These are phyloP conservation scores for Favolaschia claudopus DNA, from an alignment of 768 basidiomycete species.

Conservation along the genomic window DNA sequence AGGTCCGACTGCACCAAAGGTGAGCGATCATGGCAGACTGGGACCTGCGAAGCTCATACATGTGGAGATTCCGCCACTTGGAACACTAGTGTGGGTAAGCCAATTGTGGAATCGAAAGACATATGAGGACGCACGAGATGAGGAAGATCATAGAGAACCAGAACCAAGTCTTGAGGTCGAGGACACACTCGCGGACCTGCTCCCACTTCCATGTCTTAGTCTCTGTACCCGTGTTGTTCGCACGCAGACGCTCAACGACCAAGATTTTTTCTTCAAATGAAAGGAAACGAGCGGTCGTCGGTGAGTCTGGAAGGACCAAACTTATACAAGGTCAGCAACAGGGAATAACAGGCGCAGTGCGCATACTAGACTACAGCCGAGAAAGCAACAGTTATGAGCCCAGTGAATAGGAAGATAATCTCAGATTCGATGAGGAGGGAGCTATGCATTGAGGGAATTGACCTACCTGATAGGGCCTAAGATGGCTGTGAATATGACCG, in stretches of 20 bases:
- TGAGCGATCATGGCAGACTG: not conserved
- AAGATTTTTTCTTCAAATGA: conserved; percentile 24
- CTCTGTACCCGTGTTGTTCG: conserved; percentile 29
- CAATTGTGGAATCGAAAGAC: not conserved
- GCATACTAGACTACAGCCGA: conserved; percentile 23
- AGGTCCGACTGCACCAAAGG: conserved; percentile 19
- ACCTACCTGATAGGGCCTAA: conserved; percentile 23
- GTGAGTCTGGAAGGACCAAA: conserved; percentile 20
- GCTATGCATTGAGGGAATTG: not conserved
- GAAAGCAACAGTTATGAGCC: conserved; percentile 19
- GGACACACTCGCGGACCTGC: conserved; percentile 22
- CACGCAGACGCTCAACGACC: conserved; percentile 27
- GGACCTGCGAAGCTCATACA: not conserved
- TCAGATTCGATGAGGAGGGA: not conserved
- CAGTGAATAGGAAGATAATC: conserved; percentile 29
- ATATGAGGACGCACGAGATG: conserved; percentile 15
- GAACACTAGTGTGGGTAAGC: not conserved
- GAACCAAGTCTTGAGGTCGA: conserved; percentile 24
- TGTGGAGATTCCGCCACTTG: conserved; percentile 23
- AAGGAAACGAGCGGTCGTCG: conserved; percentile 26
- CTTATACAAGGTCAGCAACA: not conserved
- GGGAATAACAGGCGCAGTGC: not conserved
- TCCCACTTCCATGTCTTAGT: conserved; percentile 37
- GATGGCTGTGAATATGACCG: conserved; percentile 18
- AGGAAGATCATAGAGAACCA: conserved; percentile 28